Conservation (phyloP, 768 basidiomycete genomes). For the Hygrophoropsis aurantiaca region DNA sequence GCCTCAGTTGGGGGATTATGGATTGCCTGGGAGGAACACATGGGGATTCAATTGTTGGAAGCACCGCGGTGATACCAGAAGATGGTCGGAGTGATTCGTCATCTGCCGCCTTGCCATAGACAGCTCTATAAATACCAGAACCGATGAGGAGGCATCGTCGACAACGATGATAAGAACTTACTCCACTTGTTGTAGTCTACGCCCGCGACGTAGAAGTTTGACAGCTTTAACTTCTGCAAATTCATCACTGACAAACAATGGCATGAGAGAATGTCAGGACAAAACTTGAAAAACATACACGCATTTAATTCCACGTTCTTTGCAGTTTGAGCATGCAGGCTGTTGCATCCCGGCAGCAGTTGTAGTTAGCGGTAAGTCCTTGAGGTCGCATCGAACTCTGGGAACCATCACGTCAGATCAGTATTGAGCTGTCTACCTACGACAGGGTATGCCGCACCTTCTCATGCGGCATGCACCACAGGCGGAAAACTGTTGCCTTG, state of each 20-base stretch:
- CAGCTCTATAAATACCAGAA: conserved; percentile 48
- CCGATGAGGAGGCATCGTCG: conserved; percentile 5
- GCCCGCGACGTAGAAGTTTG: conserved; percentile 77
- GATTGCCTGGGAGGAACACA: conserved; percentile 19
- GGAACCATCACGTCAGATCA: background rate
- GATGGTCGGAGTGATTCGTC: conserved; percentile 31
- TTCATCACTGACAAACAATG: conserved; percentile 63
- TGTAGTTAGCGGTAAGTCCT: conserved; percentile 66
- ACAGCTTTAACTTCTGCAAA: conserved; percentile 90
- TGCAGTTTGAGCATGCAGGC: conserved; percentile 83
- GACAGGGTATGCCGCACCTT: conserved; percentile 45
- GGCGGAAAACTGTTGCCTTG: conserved; percentile 85
- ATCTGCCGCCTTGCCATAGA: conserved; percentile 70
- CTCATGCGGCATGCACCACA: conserved; percentile 92
- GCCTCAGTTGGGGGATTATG: conserved; percentile 69
- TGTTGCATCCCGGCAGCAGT: conserved; percentile 40
- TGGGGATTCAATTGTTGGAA: conserved; percentile 10
- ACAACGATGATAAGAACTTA: conserved; percentile 37
- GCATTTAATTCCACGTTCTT: conserved; percentile 88
- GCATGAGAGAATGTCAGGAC: conserved; percentile 7
- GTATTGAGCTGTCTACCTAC: background rate
- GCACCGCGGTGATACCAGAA: conserved; percentile 15
- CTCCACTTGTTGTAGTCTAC: conserved; percentile 84
- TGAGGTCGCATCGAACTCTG: conserved; percentile 92
- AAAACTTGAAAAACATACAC: conserved; percentile 58